Evolutionary conservation across 306 rosid genomes (phyloP).

Genomic region (Senna siamea): DNA sequence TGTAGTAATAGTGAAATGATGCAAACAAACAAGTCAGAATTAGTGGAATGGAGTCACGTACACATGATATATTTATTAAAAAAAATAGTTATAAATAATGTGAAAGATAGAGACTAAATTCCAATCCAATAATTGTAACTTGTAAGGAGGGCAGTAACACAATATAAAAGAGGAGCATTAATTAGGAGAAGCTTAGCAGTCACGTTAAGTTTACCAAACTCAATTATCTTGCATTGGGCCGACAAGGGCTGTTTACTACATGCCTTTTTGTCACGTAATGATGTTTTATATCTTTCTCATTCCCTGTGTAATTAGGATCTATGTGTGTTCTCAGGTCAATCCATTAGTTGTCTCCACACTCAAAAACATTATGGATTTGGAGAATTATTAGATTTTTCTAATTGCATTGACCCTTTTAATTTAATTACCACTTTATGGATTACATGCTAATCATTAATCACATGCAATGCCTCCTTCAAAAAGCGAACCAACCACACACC

Average conservation of each 20-base stretch:
- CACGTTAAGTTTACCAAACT: conserved; percentile 10
- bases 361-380: background rate
- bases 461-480: conserved; percentile 9
- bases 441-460: background rate
- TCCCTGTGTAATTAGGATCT: background rate
- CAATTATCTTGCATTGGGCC: background rate
- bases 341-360: background rate
- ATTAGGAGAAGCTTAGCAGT: background rate
- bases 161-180: background rate
- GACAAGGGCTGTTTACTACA: background rate
- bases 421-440: background rate
- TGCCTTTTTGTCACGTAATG: background rate
- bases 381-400: background rate
- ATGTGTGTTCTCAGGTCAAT: background rate
- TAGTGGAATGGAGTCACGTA: too few species aligned
- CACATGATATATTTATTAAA: too few species aligned
- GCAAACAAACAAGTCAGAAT: too few species aligned
- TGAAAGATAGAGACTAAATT: too few species aligned
- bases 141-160: background rate
- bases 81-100: too few species aligned
- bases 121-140: background rate
- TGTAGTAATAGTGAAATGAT: too few species aligned
- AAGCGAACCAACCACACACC: background rate
- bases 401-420: background rate
- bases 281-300: background rate